phyloP scores from a whole-genome alignment of 257 asterid genomes.

The Anisodus tanguticus region DNA sequence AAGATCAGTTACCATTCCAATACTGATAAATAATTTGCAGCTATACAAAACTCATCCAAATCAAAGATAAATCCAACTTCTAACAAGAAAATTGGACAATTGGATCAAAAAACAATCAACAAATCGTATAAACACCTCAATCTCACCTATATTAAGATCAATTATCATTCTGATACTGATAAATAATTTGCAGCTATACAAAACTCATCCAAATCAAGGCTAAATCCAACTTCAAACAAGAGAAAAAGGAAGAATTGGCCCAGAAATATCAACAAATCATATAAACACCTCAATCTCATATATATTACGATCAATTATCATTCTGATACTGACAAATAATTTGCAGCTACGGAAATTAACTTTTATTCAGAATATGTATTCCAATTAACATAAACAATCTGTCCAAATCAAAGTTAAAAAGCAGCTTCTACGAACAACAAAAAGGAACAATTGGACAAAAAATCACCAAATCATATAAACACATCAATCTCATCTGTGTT shows the following conservation, averaged over 20 bases:
- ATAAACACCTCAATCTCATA: slow-evolving; percentile 8
- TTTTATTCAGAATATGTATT: neutral
- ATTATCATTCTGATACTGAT: neutral
- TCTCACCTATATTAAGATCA: neutral
- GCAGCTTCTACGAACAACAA: neutral
- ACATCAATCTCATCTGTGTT: neutral
- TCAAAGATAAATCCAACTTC: neutral
- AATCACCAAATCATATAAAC: neutral
- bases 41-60: neutral
- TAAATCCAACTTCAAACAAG: neutral
- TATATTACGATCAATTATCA: neutral
- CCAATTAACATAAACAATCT: neutral
- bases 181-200: neutral
- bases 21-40: neutral
- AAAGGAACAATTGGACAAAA: neutral
- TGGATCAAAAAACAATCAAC: neutral
- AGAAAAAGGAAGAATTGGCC: neutral
- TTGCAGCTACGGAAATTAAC: neutral
- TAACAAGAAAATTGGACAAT: neutral
- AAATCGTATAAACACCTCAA: neutral
- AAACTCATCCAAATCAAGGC: neutral
- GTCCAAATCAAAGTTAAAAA: neutral
- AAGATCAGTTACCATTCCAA: neutral
- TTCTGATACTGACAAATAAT: neutral
- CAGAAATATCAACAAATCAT: neutral